Base-by-base conservation (phyloP, 345 rosid genomes). In the Iberis pinnata region DNA sequence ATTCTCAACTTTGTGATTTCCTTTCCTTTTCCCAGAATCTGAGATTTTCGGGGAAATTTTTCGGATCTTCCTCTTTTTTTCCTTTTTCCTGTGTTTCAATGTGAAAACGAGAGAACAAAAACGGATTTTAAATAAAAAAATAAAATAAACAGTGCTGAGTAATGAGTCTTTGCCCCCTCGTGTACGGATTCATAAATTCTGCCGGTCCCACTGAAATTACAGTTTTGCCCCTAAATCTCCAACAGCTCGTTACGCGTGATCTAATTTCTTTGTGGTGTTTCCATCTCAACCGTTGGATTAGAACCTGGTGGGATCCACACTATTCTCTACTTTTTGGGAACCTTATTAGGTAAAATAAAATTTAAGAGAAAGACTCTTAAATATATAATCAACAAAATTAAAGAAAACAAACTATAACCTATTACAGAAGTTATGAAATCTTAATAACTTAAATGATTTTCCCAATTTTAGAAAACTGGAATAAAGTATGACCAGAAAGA, bases 61-160 rank as follows among this genome's bases (percentile, higher is more conserved):
- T 71, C 71, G 75, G 78, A 78, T 77, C 72, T 68, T 53, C 60
- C 42, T 49, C 43, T 35, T 35, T 48, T 50, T 15, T 22, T 33
- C 49, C 29, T 61, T 4, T 9, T 13, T 25, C 6, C 32, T 32
- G 56, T 18, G 46, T 66, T 60, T 31, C 61, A 67, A 54, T 62
- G 70, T 61, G 75, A 73, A 70, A 65, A 53, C 55, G 12, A 63
- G 52, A 59, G 59, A 22, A 44, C 8, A 3, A 18, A 41, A 36
- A 8, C 0, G 18, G 2, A 3, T 3, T 0, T 29, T 29, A 29
- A 43, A 50, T 12, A 11, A 49, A 35, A 11, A 3, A 32, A 37
- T 65, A 58, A 58, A 31, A 59, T 44, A 52, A 39, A 58, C 49
- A 36, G 49, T 51, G 70, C 5, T 24, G 68, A 54, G 61, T 54